Evolutionary conservation across 2,329 filamentous ascomycete genomes (phyloP).

Genomic region (Blastomyces emzantsi): DNA sequence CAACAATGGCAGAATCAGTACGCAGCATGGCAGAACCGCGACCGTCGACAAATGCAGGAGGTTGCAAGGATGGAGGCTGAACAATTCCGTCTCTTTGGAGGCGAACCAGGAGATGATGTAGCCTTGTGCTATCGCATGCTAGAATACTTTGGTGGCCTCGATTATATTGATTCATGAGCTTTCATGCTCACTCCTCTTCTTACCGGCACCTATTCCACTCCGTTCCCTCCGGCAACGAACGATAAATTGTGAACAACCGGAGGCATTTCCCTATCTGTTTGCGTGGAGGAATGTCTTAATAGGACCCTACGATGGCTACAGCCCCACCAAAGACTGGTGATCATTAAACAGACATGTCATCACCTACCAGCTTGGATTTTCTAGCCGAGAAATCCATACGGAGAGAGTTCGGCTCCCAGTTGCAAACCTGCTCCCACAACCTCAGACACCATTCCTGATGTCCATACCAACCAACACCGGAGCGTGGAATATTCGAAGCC

Average conservation of each 20-base stretch:
- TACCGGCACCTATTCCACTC: neutral
- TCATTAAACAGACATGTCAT: neutral
- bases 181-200: neutral
- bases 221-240: neutral
- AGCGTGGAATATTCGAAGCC: slow-evolving; percentile 27
- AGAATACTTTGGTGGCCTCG: slow-evolving; percentile 42
- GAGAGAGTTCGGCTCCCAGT: neutral
- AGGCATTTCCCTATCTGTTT: neutral
- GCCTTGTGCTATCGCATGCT: slow-evolving; percentile 42
- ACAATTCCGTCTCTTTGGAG: slow-evolving; percentile 39
- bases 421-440: neutral
- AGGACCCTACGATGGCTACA: neutral
- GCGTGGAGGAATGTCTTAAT: neutral
- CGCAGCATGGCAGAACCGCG: slow-evolving; percentile 33
- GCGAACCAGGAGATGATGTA: slow-evolving; percentile 37
- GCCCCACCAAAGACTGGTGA: neutral
- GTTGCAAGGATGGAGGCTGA: slow-evolving; percentile 30
- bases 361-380: neutral
- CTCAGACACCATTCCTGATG: neutral
- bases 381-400: neutral
- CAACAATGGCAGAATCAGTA: slow-evolving; percentile 37
- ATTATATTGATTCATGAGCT: slow-evolving; percentile 39
- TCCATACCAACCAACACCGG: slow-evolving; percentile 18
- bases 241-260: neutral
- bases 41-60: slow-evolving; percentile 25